Percentiles rank a stretch among this genome's conserved stretches.
Conservation (phyloP, 2,329 filamentous ascomycete genomes). For the Calonectria montana region DNA sequence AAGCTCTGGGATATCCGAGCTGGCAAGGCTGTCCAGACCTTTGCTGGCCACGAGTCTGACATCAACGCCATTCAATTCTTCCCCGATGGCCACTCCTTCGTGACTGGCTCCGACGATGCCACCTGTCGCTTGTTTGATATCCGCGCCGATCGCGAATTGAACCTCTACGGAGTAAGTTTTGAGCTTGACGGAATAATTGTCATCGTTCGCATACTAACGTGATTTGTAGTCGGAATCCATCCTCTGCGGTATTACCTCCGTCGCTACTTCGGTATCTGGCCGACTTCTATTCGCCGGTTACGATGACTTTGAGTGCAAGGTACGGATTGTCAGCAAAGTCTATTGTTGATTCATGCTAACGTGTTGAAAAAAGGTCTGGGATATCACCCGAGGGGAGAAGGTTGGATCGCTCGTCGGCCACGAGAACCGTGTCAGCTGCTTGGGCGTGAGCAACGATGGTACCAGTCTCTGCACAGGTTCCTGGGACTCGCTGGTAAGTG, state of each 20-base stretch:
- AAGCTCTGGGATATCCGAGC: slow-evolving; percentile 99
- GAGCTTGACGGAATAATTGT: slow-evolving; percentile 15
- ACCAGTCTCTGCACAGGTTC: slow-evolving; percentile 99
- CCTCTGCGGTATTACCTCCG: slow-evolving; percentile 96
- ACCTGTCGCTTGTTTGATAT: slow-evolving; percentile 98
- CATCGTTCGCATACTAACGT: slow-evolving; percentile 28
- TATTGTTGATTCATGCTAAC: slow-evolving; percentile 22
- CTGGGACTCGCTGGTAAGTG: slow-evolving; percentile 96
- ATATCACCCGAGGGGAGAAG: slow-evolving; percentile 95
- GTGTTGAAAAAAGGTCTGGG: slow-evolving; percentile 82
- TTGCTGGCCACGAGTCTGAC: slow-evolving; percentile 97
- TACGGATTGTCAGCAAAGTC: slow-evolving; percentile 51
- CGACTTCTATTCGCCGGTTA: slow-evolving; percentile 96
- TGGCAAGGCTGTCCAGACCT: slow-evolving; percentile 98
- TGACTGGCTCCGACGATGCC: slow-evolving; percentile 96
- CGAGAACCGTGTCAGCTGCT: slow-evolving; percentile 98
- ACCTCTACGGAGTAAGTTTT: slow-evolving; percentile 73
- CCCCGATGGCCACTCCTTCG: slow-evolving; percentile 98
- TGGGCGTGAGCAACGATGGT: slow-evolving; percentile 98
- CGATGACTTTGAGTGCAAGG: slow-evolving; percentile 99
- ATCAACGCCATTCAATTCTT: slow-evolving; percentile 99
- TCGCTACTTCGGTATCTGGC: slow-evolving; percentile 96
- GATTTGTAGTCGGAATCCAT: slow-evolving; percentile 87
- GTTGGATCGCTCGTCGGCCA: slow-evolving; percentile 96
- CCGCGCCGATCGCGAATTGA: slow-evolving; percentile 85